Base-by-base conservation (phyloP, 495 filamentous ascomycete genomes). In the Zalerion maritima region DNA sequence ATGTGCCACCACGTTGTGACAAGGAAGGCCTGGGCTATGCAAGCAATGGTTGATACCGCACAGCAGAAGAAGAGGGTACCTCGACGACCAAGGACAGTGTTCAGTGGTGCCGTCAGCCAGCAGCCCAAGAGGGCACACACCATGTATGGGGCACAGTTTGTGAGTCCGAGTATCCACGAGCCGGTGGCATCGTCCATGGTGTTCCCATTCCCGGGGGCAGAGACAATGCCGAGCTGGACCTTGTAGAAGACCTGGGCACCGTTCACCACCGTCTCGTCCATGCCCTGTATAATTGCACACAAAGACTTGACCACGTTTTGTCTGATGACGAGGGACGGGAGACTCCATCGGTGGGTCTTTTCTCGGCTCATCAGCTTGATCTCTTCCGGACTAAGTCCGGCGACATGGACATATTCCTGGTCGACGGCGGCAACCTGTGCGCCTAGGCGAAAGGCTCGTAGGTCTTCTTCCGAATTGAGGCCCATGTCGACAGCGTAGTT, bases 31-130 rank as follows among this genome's bases (percentile, higher is more conserved):
- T 80, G 72, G 74, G 80, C 83, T 34, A 92, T 67, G 49, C 75
- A 85, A 5, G 80, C 66, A 8, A 75, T 42, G 3, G 75, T 72
- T 8, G 67, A 71, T 36, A 79, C 64, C 8, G 64, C 46, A 44
- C 76, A 83, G 11, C 77, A 71, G 24, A 89, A 55, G 48, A 91
- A 87, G 29, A 92, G 80, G 8, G 82, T 86, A 5, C 83, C 80
- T 2, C 83, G 71, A 29, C 85, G 75, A 14, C 82, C 85, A 37
- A 87, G 78, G 32, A 51, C 62, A 35, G 75, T 70, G 49, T 93
- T 92, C 47, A 82, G 67, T 1, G 81, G 81, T 12, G 75, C 73
- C 2, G 80, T 84, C 22, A 85, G 60, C 83, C 83, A 92, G 57
- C 78, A 89, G 11, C 80, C 77, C 24, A 81, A 47, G 22, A 85